Evolutionary conservation across 2,329 filamentous ascomycete genomes (phyloP).

Genomic region (Ceratocystis huliohia): DNA sequence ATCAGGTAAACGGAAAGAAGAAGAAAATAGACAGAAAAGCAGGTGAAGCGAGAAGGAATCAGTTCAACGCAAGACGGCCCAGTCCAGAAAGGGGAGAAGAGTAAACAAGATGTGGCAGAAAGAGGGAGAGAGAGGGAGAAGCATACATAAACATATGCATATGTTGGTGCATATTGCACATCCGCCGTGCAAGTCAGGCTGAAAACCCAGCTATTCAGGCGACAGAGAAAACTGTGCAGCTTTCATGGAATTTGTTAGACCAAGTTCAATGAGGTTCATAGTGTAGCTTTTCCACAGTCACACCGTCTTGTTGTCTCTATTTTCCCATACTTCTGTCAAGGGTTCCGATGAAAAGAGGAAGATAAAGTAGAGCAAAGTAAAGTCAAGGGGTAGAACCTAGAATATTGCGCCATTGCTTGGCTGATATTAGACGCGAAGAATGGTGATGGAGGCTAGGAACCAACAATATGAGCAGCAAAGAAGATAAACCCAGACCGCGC

Average conservation of each 20-base stretch:
- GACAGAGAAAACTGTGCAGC: neutral
- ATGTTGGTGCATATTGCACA: neutral
- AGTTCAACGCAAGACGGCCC: neutral
- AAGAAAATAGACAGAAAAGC: neutral
- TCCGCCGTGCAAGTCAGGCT: neutral
- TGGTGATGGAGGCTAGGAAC: neutral
- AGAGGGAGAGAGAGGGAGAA: neutral
- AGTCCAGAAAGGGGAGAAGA: neutral
- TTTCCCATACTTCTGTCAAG: neutral
- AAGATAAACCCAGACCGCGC: neutral
- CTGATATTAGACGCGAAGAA: neutral
- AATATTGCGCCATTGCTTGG: neutral
- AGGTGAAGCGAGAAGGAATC: constrained; percentile 2
- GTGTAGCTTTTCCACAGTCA: neutral
- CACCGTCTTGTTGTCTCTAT: constrained; percentile 6
- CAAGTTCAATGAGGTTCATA: neutral
- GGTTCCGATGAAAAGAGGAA: neutral
- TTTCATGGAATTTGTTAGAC: neutral
- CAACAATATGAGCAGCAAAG: neutral
- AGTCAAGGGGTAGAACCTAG: neutral
- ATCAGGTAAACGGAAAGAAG: constrained; percentile 1
- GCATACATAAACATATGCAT: neutral
- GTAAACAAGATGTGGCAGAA: neutral
- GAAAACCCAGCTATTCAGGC: neutral
- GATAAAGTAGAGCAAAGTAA: no score